A percentile compares a stretch with the other conserved stretches of the same genome.
Conservation (phyloP, 352 stramenopile genomes). For the Globisporangium irregulare region DNA sequence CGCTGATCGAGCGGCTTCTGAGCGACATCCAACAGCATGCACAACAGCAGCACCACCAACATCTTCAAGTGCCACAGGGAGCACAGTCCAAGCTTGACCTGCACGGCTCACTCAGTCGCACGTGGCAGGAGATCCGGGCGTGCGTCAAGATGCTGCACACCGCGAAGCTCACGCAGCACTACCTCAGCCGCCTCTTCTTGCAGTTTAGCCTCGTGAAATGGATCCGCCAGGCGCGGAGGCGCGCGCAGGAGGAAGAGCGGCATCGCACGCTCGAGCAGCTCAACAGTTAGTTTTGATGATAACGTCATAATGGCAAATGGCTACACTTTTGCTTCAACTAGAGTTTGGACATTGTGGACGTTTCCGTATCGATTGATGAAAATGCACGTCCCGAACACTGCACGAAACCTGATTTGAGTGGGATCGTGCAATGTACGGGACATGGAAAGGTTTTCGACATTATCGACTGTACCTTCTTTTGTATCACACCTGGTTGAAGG, state of each 20-base stretch:
- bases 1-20: slow-evolving; percentile 54
- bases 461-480: no score
- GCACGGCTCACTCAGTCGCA: slow-evolving; percentile 19
- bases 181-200: slow-evolving; percentile 60
- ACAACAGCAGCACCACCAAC: slow-evolving; percentile 15
- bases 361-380: no score
- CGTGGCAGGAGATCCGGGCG: slow-evolving; percentile 57
- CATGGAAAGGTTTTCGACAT: no score
- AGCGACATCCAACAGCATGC: slow-evolving; percentile 28
- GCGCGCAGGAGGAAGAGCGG: slow-evolving; percentile 32
- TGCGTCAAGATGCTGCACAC: slow-evolving; percentile 66
- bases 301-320: not conserved
- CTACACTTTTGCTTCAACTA: slow-evolving; percentile 2
- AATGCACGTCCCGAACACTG: no score
- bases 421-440: no score
- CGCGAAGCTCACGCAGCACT: slow-evolving; percentile 69
- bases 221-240: slow-evolving; percentile 42
- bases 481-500: no score
- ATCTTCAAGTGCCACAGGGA: slow-evolving; percentile 5
- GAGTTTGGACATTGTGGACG: not conserved
- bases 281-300: slow-evolving; percentile 7
- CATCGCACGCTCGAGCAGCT: slow-evolving; percentile 19
- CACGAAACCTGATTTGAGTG: no score
- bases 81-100: slow-evolving; percentile 8
- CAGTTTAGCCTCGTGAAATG: slow-evolving; percentile 60